These are phyloP conservation scores for Plantago ovata DNA, from an alignment of 257 asterid species.

Conservation along the genomic window DNA sequence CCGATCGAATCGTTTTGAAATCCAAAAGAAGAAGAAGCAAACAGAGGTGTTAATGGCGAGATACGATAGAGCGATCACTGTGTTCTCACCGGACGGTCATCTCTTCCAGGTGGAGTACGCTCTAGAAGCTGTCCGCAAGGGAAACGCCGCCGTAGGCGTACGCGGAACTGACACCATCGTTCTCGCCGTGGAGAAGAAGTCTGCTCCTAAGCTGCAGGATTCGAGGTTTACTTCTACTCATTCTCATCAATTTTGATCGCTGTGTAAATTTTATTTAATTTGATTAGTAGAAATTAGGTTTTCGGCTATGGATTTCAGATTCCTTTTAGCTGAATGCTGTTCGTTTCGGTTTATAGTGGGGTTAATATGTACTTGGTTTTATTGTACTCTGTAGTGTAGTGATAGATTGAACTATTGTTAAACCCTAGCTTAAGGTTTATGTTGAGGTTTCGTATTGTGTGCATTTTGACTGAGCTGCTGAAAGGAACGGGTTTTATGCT, in stretches of 20 bases:
- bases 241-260: background rate
- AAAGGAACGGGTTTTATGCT: no score
- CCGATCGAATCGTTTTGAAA: background rate
- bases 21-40: background rate
- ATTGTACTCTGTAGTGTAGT: no score
- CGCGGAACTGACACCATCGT: conserved; percentile 59
- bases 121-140: conserved; percentile 64
- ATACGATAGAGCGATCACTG: conserved; percentile 67
- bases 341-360: background rate
- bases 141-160: conserved; percentile 64
- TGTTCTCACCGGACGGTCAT: conserved; percentile 72
- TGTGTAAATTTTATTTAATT: background rate
- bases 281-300: background rate
- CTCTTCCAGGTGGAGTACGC: conserved; percentile 68
- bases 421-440: conserved; percentile 11
- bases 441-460: background rate
- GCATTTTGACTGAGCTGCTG: no score
- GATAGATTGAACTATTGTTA: background rate
- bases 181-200: conserved; percentile 63
- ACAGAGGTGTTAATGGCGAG: conserved; percentile 35
- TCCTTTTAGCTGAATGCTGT: background rate
- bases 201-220: conserved; percentile 64
- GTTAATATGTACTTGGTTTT: no score
- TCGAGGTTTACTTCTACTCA: conserved; percentile 32
- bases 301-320: background rate